Percentiles rank a stretch among this genome's conserved stretches.
These are phyloP conservation scores for Curvularia sp. DNA, from an alignment of 2,329 filamentous ascomycete species.

Conservation along the genomic window DNA sequence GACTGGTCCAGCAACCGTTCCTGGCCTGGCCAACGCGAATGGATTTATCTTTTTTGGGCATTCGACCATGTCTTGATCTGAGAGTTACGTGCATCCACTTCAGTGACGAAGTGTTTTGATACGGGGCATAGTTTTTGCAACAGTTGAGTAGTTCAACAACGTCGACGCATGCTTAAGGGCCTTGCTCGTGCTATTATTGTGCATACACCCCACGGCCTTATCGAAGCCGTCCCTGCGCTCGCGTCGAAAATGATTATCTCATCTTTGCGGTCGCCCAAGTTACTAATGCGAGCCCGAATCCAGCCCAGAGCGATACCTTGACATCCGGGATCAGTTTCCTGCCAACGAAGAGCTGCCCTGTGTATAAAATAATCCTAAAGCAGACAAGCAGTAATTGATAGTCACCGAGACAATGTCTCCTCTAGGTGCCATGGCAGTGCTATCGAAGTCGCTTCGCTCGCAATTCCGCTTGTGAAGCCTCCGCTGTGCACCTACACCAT, in stretches of 20 bases:
- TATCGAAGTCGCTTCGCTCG: conserved; percentile 57
- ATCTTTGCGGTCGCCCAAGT: conserved; percentile 48
- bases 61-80: conserved; percentile 20
- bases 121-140: conserved; percentile 30
- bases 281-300: conserved; percentile 53
- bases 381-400: conserved; percentile 54
- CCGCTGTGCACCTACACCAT: conserved; percentile 60
- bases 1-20: conserved; percentile 3
- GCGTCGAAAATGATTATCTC: conserved; percentile 51
- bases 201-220: no score
- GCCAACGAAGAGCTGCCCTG: conserved; percentile 54
- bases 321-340: conserved; percentile 61
- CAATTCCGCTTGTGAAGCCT: conserved; percentile 52
- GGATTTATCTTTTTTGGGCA: conserved; percentile 39
- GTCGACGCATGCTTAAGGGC: conserved; percentile 31
- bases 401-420: conserved; percentile 57
- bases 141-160: conserved; percentile 36
- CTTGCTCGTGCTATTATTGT: no score
- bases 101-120: conserved; percentile 36
- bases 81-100: conserved; percentile 31
- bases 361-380: conserved; percentile 47
- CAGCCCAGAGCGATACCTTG: conserved; percentile 60
- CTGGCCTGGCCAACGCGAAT: conserved; percentile 24
- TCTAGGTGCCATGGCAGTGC: conserved; percentile 56
- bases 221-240: conserved; percentile 47